phyloP scores from a whole-genome alignment of 768 basidiomycete genomes.

The Leccinum arenicola region DNA sequence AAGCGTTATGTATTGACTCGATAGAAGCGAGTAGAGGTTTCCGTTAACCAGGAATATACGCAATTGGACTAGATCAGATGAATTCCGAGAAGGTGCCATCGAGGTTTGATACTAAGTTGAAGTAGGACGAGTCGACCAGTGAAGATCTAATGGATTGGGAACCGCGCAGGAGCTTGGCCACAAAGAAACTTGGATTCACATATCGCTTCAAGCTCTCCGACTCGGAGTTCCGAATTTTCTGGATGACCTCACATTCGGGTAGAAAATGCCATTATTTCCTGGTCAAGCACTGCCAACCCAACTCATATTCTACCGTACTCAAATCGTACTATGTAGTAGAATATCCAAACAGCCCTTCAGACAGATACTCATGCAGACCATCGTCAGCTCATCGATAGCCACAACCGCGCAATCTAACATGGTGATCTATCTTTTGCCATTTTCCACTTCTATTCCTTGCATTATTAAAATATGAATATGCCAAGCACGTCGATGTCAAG shows the following conservation, averaged over 20 bases:
- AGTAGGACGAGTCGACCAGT: too few relatives aligned
- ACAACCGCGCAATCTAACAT: background rate
- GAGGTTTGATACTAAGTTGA: too few relatives aligned
- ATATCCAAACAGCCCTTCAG: background rate
- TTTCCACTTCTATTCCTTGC: background rate
- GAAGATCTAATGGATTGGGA: too few relatives aligned
- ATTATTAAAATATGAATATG: constrained; percentile 2
- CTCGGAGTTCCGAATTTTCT: too few relatives aligned
- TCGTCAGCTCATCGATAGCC: background rate
- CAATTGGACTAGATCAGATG: too few relatives aligned
- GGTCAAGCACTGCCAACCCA: background rate
- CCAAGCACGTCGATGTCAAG: constrained; percentile 1
- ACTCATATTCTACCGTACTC: background rate
- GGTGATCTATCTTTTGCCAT: constrained; percentile 2
- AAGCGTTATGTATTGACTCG: background rate
- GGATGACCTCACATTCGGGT: too few relatives aligned
- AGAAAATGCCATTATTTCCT: background rate
- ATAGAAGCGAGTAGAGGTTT: background rate
- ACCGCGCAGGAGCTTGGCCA: too few relatives aligned
- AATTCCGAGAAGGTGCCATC: too few relatives aligned
- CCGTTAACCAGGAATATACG: background rate
- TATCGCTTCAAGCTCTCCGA: too few relatives aligned
- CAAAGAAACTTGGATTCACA: too few relatives aligned
- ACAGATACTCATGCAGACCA: background rate
- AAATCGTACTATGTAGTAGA: background rate